A percentile compares a stretch with the other conserved stretches of the same genome.
phyloP scores from a whole-genome alignment of 768 basidiomycete species.

The Auricularia auricula-judae region DNA sequence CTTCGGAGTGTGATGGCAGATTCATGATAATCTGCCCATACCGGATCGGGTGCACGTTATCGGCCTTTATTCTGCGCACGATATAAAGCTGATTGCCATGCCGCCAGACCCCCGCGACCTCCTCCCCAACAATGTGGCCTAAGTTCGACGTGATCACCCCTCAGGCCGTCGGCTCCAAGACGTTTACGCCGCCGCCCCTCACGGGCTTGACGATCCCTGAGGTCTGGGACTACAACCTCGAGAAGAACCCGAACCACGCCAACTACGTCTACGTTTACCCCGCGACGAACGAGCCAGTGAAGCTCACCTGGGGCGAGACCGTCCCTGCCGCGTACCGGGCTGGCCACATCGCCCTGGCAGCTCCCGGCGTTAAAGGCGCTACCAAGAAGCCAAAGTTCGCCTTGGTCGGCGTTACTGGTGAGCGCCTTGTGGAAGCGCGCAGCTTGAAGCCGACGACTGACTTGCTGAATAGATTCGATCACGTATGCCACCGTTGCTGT shows the following conservation, averaged over 20 bases:
- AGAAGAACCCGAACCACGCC: slow-evolving; percentile 20
- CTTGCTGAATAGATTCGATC: slow-evolving; percentile 17
- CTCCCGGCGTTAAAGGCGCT: background rate
- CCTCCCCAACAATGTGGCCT: background rate
- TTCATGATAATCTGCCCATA: no score
- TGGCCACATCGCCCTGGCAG: slow-evolving; percentile 1
- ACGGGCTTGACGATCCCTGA: slow-evolving; percentile 25
- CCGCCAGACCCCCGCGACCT: background rate
- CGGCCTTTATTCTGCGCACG: no score
- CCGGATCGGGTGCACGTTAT: no score
- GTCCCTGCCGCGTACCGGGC: slow-evolving; percentile 9
- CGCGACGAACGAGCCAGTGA: slow-evolving; percentile 2
- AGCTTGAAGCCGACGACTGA: background rate
- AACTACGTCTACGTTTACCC: slow-evolving; percentile 19
- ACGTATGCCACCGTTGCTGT: slow-evolving; percentile 8
- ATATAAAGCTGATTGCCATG: background rate
- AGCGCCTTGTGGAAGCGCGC: background rate
- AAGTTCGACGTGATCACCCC: background rate
- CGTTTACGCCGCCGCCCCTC: slow-evolving; percentile 24
- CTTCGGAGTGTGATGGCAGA: no score
- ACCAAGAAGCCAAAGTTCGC: slow-evolving; percentile 2
- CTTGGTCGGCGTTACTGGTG: slow-evolving; percentile 7
- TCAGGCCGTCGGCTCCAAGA: slow-evolving; percentile 21
- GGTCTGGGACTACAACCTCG: slow-evolving; percentile 22
- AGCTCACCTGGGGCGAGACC: slow-evolving; percentile 10